Conservation (phyloP, 495 filamentous ascomycete species). For the Penicillium roqueforti region DNA sequence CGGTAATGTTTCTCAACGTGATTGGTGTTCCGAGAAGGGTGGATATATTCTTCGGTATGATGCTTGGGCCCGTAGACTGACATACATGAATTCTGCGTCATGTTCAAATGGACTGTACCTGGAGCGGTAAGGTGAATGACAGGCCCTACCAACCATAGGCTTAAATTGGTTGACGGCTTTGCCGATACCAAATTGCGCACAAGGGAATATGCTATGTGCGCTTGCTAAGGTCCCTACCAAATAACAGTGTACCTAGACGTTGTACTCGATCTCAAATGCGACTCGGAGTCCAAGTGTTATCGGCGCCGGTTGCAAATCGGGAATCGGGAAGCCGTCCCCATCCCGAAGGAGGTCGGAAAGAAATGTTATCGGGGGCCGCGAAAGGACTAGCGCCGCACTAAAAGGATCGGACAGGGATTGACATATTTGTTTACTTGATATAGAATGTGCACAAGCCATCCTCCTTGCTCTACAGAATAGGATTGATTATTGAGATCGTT, state of each 20-base stretch:
- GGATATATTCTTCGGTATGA: not conserved
- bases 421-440: not conserved
- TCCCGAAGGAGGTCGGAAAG: conserved; percentile 10
- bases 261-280: conserved; percentile 1
- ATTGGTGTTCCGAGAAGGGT: not conserved
- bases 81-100: not conserved
- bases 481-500: not conserved
- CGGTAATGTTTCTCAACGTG: not conserved
- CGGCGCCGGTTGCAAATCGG: not conserved
- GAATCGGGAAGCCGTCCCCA: conserved; percentile 23
- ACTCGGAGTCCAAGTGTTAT: not conserved
- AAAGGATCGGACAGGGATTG: not conserved
- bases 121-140: not conserved
- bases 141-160: not conserved
- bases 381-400: conserved; percentile 1
- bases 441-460: conserved; percentile 2
- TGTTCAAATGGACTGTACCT: not conserved
- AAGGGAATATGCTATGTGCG: not conserved
- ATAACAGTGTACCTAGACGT: not conserved
- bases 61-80: not conserved
- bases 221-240: not conserved
- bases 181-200: conserved; percentile 1
- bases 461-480: not conserved
- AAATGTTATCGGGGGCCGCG: not conserved
- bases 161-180: not conserved